Conservation (phyloP, 2,329 filamentous ascomycete species). For the Penicillium sp. region DNA sequence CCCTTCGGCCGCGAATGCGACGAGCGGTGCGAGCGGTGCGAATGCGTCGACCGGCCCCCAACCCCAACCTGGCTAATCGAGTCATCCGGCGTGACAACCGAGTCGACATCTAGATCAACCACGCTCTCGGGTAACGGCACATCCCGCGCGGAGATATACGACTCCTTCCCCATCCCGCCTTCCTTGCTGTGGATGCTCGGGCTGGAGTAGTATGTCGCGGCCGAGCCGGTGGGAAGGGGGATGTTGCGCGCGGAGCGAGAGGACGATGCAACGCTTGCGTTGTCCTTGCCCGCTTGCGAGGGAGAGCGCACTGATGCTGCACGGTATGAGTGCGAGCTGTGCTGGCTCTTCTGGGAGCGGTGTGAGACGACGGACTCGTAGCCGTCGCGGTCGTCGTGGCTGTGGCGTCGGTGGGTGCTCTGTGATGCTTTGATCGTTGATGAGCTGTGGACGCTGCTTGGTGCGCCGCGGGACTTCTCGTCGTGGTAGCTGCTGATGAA, state of each 20-base stretch:
- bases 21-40: conserved; percentile 26
- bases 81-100: conserved; percentile 73
- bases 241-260: conserved; percentile 39
- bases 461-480: conserved; percentile 34
- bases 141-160: conserved; percentile 25
- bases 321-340: conserved; percentile 21
- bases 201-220: conserved; percentile 22
- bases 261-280: conserved; percentile 30
- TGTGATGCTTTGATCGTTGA: conserved; percentile 40
- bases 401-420: conserved; percentile 16
- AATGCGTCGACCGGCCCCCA: conserved; percentile 31
- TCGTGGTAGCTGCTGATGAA: conserved; percentile 45
- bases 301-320: neutral
- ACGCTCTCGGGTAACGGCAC: conserved; percentile 36
- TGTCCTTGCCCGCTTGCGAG: conserved; percentile 9
- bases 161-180: neutral
- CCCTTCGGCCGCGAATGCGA: conserved; percentile 26
- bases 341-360: conserved; percentile 19
- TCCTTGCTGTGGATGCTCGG: conserved; percentile 7
- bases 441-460: conserved; percentile 35
- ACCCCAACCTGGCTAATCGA: conserved; percentile 71
- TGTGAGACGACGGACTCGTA: conserved; percentile 21
- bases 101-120: conserved; percentile 37
- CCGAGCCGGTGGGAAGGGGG: conserved; percentile 37
- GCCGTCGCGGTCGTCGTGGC: conserved; percentile 24